phyloP scores from a whole-genome alignment of 495 filamentous ascomycete genomes.

The Darksidea phi region DNA sequence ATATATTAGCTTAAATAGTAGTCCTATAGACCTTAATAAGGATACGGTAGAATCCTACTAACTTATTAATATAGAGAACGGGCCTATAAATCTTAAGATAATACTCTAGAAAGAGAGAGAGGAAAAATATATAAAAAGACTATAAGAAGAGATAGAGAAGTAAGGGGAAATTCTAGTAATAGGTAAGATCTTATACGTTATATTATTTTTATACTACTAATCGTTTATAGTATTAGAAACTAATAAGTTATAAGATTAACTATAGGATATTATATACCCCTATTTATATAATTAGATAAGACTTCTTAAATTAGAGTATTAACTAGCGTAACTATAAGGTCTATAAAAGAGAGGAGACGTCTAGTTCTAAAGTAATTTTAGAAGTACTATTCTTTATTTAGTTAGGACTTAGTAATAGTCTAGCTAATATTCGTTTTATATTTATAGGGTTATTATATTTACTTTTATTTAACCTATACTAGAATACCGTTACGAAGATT shows the following conservation, averaged over 20 bases:
- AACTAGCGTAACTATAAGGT: constrained; percentile 10
- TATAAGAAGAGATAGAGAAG: constrained; percentile 7
- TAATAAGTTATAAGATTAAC: constrained; percentile 10
- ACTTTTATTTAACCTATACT: too few species aligned
- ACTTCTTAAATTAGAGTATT: constrained; percentile 13
- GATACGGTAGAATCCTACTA: constrained; percentile 1
- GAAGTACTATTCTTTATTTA: too few species aligned
- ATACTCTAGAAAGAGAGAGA: constrained; percentile 11
- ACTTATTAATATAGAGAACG: constrained; percentile 8
- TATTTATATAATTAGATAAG: constrained; percentile 17
- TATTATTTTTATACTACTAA: constrained; percentile 7
- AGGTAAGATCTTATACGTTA: constrained; percentile 11
- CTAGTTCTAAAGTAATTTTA: constrained; percentile 9
- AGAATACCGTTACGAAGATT: too few species aligned
- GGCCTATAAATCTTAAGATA: constrained; percentile 7
- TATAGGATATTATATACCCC: constrained; percentile 4
- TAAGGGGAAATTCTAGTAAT: constrained; percentile 8
- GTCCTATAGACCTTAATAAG: constrained; percentile 1
- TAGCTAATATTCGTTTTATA: too few species aligned
- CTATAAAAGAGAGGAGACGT: constrained; percentile 1
- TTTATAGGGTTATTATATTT: too few species aligned
- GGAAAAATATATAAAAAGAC: too few species aligned
- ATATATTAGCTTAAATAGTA: constrained; percentile 7
- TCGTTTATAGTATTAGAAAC: constrained; percentile 14
- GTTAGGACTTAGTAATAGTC: too few species aligned